phyloP scores from a whole-genome alignment of 2,329 filamentous ascomycete genomes.

The Periconia digitata region DNA sequence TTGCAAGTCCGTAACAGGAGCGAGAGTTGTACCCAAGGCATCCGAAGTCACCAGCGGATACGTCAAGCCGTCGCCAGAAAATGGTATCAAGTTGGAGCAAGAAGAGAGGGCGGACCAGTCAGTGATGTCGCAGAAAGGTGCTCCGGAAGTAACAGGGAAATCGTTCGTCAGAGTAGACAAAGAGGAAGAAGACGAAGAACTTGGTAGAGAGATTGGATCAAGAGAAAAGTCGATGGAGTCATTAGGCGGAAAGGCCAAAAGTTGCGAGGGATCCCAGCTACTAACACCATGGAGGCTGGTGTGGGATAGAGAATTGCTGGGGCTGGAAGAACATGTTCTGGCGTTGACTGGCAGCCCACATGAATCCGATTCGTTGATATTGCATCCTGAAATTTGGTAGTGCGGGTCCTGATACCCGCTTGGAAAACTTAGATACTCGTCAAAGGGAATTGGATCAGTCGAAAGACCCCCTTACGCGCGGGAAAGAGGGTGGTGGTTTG shows the following conservation, averaged over 20 bases:
- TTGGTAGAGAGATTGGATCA: conserved; percentile 18
- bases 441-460: conserved; percentile 38
- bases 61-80: conserved; percentile 21
- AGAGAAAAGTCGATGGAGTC: conserved; percentile 20
- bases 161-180: conserved; percentile 20
- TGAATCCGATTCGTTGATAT: conserved; percentile 22
- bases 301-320: conserved; percentile 18
- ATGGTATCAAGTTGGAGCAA: conserved; percentile 16
- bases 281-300: conserved; percentile 29
- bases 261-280: conserved; percentile 32
- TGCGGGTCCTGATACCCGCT: conserved; percentile 40
- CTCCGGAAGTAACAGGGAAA: conserved; percentile 18
- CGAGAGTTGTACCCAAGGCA: conserved; percentile 19
- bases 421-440: conserved; percentile 39
- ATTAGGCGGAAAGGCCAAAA: conserved; percentile 21
- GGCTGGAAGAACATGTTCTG: conserved; percentile 29
- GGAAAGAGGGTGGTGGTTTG: conserved; percentile 34
- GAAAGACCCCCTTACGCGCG: conserved; percentile 36
- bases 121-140: conserved; percentile 21
- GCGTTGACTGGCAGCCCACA: conserved; percentile 21
- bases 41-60: conserved; percentile 19
- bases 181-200: conserved; percentile 23
- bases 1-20: conserved; percentile 14
- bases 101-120: conserved; percentile 29
- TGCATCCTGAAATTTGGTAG: conserved; percentile 34